A percentile compares a stretch with the other conserved stretches of the same genome.
Conservation (phyloP, 768 basidiomycete genomes). For the Boletus reticulatus region DNA sequence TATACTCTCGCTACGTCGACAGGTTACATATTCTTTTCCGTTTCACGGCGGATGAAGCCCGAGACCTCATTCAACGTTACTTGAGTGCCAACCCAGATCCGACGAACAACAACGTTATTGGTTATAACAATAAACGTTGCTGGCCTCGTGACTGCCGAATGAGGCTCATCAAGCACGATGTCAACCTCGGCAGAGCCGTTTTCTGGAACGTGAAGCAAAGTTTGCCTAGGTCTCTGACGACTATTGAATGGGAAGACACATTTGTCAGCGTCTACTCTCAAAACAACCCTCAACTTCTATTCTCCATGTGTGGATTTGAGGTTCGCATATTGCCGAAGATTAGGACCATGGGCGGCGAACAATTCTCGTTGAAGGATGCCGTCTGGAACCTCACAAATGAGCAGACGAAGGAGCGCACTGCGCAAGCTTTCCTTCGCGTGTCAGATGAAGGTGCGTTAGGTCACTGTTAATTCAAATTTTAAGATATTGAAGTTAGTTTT, state of each 20-base stretch:
- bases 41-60: conserved; percentile 94
- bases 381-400: conserved; percentile 98
- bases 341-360: conserved; percentile 91
- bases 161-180: conserved; percentile 99
- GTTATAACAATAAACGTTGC: conserved; percentile 98
- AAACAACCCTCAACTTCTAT: conserved; percentile 95
- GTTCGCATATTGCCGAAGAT: conserved; percentile 96
- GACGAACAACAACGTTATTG: conserved; percentile 98
- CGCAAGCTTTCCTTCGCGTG: conserved; percentile 96
- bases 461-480: not conserved
- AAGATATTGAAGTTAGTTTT: conserved; percentile 1
- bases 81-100: conserved; percentile 97
- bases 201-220: conserved; percentile 99
- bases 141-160: conserved; percentile 99
- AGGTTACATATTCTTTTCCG: conserved; percentile 94
- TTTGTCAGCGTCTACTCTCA: conserved; percentile 97
- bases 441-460: conserved; percentile 76
- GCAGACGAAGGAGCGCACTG: conserved; percentile 95
- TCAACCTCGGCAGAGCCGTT: conserved; percentile 95
- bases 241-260: conserved; percentile 99
- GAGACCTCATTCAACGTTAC: conserved; percentile 97
- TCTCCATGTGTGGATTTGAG: conserved; percentile 99
- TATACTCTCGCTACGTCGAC: conserved; percentile 97
- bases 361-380: conserved; percentile 94
- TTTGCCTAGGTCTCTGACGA: conserved; percentile 90